Percentiles rank a stretch among this genome's conserved stretches.
Conservation (phyloP, 768 basidiomycete species). For the Agrocybe praecox region DNA sequence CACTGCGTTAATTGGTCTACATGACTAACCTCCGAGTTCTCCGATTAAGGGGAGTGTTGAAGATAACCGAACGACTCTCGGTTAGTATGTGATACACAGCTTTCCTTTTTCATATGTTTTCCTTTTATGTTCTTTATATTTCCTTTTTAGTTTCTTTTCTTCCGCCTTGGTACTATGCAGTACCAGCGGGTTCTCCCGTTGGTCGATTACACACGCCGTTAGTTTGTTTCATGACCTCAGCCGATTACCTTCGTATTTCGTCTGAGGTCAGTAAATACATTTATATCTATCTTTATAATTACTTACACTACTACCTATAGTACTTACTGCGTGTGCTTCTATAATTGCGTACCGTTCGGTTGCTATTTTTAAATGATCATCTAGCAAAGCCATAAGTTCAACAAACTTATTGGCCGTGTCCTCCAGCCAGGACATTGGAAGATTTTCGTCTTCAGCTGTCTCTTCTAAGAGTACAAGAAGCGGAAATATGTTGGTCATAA, state of each 20-base stretch:
- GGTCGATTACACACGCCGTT: neutral
- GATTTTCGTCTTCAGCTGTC: neutral
- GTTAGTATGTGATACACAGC: too few relatives aligned
- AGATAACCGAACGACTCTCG: too few relatives aligned
- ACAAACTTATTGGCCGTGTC: conserved; percentile 3
- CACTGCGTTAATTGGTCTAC: neutral
- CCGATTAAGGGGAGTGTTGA: conserved; percentile 1
- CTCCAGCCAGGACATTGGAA: conserved; percentile 6
- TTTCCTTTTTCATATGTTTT: neutral
- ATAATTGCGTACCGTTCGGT: conserved; percentile 1
- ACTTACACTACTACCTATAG: neutral
- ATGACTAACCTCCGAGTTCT: neutral
- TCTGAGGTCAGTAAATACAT: neutral
- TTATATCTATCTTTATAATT: neutral
- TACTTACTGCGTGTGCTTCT: neutral
- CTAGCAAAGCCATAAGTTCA: neutral
- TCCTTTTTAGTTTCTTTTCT: neutral
- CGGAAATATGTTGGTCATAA: neutral
- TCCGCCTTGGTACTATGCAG: neutral
- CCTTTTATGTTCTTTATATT: neutral
- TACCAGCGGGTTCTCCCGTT: neutral
- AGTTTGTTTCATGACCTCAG: neutral
- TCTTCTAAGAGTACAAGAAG: conserved; percentile 2
- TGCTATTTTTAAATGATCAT: conserved; percentile 5
- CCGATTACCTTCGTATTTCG: neutral